These are phyloP conservation scores for Paulownia fortunei DNA, from an alignment of 257 asterid species.

Conservation along the genomic window DNA sequence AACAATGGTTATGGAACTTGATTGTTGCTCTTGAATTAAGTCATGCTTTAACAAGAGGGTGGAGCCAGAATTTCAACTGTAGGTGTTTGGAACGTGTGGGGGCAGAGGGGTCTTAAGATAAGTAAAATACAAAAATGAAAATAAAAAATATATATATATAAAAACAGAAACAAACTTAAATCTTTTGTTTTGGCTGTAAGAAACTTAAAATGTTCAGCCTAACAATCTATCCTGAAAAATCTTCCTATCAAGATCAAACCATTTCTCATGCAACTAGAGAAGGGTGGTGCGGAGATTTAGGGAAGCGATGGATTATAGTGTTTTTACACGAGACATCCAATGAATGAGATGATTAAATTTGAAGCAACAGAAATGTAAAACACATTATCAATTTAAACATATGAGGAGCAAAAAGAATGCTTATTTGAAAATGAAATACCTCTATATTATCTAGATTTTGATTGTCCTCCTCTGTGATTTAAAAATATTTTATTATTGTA, in stretches of 20 bases:
- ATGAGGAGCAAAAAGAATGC: no score
- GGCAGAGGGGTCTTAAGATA: neutral
- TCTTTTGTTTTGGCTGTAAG: neutral
- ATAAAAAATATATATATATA: no score
- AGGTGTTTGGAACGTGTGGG: neutral
- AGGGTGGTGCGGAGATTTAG: neutral
- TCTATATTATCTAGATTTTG: no score
- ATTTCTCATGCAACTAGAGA: neutral
- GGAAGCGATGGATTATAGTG: neutral
- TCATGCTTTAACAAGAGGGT: slow-evolving; percentile 6
- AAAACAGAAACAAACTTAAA: neutral
- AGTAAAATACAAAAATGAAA: neutral
- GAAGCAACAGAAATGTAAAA: neutral
- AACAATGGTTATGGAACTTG: neutral
- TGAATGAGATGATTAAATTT: neutral
- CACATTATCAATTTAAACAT: neutral
- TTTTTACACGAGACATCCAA: neutral
- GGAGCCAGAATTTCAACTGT: neutral
- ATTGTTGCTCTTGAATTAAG: slow-evolving; percentile 19
- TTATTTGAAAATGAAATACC: no score
- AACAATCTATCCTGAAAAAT: neutral
- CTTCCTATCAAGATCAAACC: neutral
- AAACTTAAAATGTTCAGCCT: neutral
- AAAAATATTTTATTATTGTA: no score
- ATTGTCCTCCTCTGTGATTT: no score